A percentile compares a stretch with the other conserved stretches of the same genome.
phyloP scores from a whole-genome alignment of 257 asterid species.

The Perilla frutescens region DNA sequence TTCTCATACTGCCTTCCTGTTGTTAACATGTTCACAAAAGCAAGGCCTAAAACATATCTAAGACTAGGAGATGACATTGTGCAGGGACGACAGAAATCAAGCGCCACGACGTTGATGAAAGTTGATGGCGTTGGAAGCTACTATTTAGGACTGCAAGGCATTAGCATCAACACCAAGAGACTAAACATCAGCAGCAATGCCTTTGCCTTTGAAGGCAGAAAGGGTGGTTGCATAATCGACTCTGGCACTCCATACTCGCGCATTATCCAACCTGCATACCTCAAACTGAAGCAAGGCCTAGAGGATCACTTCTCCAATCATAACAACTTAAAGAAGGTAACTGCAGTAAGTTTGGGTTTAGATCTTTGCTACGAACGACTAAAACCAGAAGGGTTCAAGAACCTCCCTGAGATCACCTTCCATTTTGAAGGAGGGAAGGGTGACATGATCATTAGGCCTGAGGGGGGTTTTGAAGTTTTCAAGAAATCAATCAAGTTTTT shows the following conservation, averaged over 20 bases:
- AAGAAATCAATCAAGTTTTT: background rate
- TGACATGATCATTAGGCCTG: background rate
- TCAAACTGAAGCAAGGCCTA: slow-evolving; percentile 9
- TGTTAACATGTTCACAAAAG: background rate
- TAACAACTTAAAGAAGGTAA: background rate
- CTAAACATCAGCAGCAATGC: slow-evolving; percentile 12
- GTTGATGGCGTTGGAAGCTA: background rate
- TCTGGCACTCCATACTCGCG: slow-evolving; percentile 12
- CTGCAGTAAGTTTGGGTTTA: no score
- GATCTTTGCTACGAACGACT: no score
- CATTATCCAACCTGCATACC: slow-evolving; percentile 6
- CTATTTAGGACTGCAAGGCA: slow-evolving; percentile 7
- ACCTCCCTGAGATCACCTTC: slow-evolving; percentile 20
- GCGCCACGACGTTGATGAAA: background rate
- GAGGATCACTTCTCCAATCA: slow-evolving; percentile 10
- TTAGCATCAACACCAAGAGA: slow-evolving; percentile 24
- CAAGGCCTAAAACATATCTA: slow-evolving; percentile 24
- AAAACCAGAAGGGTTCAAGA: background rate
- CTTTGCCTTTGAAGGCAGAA: background rate
- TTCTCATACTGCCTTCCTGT: slow-evolving; percentile 27
- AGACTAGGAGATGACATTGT: slow-evolving; percentile 21
- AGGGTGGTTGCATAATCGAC: slow-evolving; percentile 28
- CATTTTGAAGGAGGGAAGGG: slow-evolving; percentile 10
- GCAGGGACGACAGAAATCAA: background rate
- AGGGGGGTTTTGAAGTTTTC: background rate